Evolutionary conservation across 352 stramenopile species (phyloP).

Genomic region (Phytopythium helicoides): DNA sequence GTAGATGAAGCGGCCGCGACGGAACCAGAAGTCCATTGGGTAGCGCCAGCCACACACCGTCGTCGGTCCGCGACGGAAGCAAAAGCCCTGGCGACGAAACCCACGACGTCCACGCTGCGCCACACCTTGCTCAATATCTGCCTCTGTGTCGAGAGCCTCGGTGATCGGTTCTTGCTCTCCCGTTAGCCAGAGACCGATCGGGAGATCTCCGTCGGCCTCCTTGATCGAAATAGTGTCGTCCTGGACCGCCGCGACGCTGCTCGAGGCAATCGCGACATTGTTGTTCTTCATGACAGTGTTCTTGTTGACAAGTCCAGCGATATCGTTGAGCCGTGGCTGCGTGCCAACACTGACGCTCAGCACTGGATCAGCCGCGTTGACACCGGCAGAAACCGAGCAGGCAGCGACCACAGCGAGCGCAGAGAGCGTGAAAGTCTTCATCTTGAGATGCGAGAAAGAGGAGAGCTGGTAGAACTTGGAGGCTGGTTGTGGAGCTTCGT

Average conservation of each 20-base stretch:
- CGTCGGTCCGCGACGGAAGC: background rate
- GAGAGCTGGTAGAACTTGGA: background rate
- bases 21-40: constrained; percentile 36
- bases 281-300: constrained; percentile 9
- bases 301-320: constrained; percentile 4
- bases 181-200: constrained; percentile 12
- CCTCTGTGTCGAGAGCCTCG: background rate
- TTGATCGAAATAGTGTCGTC: constrained; percentile 3
- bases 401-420: background rate
- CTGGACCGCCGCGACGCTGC: constrained; percentile 1
- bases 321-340: constrained; percentile 3
- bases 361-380: background rate
- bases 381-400: background rate
- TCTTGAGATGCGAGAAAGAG: background rate
- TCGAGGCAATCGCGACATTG: constrained; percentile 6
- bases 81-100: constrained; percentile 20
- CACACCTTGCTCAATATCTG: background rate
- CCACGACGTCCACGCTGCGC: constrained; percentile 7
- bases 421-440: background rate
- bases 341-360: constrained; percentile 4
- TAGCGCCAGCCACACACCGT: constrained; percentile 37
- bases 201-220: constrained; percentile 1
- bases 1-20: constrained; percentile 26
- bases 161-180: constrained; percentile 11
- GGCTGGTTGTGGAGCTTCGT: background rate